Conservation (phyloP, 2,329 filamentous ascomycete species). For the Cladosporium sp. region DNA sequence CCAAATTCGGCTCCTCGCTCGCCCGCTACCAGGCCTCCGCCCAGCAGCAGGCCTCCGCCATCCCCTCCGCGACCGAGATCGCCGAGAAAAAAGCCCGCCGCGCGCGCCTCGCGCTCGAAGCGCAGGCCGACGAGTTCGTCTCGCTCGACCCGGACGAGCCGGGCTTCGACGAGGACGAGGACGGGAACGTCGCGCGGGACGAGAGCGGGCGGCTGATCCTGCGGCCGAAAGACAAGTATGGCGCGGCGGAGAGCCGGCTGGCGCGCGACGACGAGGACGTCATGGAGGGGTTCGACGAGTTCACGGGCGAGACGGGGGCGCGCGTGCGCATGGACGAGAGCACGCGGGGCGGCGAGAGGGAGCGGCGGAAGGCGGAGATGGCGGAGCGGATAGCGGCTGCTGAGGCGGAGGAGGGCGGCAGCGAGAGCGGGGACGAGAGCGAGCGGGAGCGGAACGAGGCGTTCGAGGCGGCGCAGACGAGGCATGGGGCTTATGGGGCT, state of each 20-base stretch:
- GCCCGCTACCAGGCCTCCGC: conserved; percentile 21
- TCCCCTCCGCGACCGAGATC: conserved; percentile 80
- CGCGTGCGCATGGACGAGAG: conserved; percentile 67
- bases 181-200: conserved; percentile 34
- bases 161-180: conserved; percentile 34
- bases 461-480: conserved; percentile 81
- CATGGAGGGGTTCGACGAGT: conserved; percentile 88
- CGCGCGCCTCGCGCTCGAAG: conserved; percentile 68
- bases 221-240: conserved; percentile 55
- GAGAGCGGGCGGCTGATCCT: conserved; percentile 41
- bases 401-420: conserved; percentile 60
- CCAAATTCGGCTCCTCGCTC: conserved; percentile 51
- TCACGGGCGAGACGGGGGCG: conserved; percentile 65
- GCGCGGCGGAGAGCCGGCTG: conserved; percentile 56
- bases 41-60: conserved; percentile 38
- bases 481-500: conserved; percentile 66
- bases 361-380: conserved; percentile 62
- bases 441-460: conserved; percentile 62
- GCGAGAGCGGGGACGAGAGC: conserved; percentile 56
- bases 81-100: conserved; percentile 84
- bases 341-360: conserved; percentile 42
- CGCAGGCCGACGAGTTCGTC: conserved; percentile 53
- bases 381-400: conserved; percentile 75
- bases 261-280: conserved; percentile 85
- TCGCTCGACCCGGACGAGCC: conserved; percentile 57